Evolutionary conservation across 305 asterid species (phyloP), one percentile per base, ranked within the genome.

Genomic region (Fraxinus sp.): DNA sequence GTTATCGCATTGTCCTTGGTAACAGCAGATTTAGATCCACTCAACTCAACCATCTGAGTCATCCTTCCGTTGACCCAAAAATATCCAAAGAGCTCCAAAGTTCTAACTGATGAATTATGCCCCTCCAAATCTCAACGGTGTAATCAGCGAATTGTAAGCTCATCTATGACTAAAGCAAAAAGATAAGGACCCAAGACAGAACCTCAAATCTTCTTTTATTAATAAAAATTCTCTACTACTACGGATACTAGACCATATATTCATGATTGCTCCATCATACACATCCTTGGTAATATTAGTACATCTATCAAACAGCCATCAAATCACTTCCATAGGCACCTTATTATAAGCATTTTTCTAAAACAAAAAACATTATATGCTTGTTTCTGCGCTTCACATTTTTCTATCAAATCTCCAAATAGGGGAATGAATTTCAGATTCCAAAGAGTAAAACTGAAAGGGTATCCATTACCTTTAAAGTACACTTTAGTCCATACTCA

Each of bases 351-450:
- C 7, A 9, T 66, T 57, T 66, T 26, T 26, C 74, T 66, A 66
- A 3, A 66, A 24, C 36, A 26, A 9, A 5, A 26, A 26, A 66
- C 6, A 66, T 10, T 9, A 26, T 24, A 28, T 28, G 37, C 72
- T 24, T 62, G 33, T 68, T 68, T 68, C 20, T 68, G 18, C 74
- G 7, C 13, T 59, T 26, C 37, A 3, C 37, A 13, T 68, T 68
- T 68, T 68, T 68, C 74, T 11, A 68, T 68, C 74, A 68, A 68
- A 62, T 68, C 74, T 26, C 74, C 36, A 68, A 68, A 4, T 66
- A 68, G 20, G 37, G 74, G 74, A 68, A 68, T 62, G 33, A 59
- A 18, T 59, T 59, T 59, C 28, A 59, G 70, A 59, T 5, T 68
- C 37, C 74, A 28, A 66, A 66, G 37, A 28, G 37, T 68, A 28